Evolutionary conservation across 148 eudicot species (phyloP), one percentile per base, ranked within the genome.

Genomic region (Arctostaphylos glauca): DNA sequence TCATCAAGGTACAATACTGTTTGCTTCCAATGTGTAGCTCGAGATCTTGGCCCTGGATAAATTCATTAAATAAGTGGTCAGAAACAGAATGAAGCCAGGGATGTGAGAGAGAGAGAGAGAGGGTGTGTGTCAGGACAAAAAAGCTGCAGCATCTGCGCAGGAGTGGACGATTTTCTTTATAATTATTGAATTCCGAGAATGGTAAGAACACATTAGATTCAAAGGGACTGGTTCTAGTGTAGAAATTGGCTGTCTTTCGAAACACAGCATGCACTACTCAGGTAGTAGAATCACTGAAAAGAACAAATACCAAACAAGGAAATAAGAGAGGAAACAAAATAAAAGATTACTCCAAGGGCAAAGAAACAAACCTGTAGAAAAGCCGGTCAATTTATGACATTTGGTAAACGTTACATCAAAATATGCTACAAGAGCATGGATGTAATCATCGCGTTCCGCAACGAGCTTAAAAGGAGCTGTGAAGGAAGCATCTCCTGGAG

Each of bases 371-470:
- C 99, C 99, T 88, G 99, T 97, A 2, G 99, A 94, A 88, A 97
- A 97, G 76, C 99, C 99, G 79, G 90, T 85, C 78, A 91, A 68
- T 82, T 97, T 97, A 84, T 94, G 99, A 81, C 98, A 96, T 85
- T 85, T 85, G 2, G 97, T 94, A 77, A 97, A 97, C 44, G 98
- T 83, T 16, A 97, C 99, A 78, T 97, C 99, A 87, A 94, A 97
- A 85, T 97, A 93, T 72, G 99, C 99, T 19, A 97, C 99, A 71
- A 97, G 91, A 80, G 99, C 99, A 84, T 97, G 99, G 55, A 97
- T 90, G 82, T 93, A 97, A 84, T 97, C 98, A 72, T 94, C 94
- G 49, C 98, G 94, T 86, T 92, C 96, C 21, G 98, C 99, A 43
- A 94, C 90, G 62, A 96, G 94, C 89, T 90, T 96, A 80, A 96